phyloP scores from a whole-genome alignment of 306 rosid genomes.

The Citrullus mucosospermus region DNA sequence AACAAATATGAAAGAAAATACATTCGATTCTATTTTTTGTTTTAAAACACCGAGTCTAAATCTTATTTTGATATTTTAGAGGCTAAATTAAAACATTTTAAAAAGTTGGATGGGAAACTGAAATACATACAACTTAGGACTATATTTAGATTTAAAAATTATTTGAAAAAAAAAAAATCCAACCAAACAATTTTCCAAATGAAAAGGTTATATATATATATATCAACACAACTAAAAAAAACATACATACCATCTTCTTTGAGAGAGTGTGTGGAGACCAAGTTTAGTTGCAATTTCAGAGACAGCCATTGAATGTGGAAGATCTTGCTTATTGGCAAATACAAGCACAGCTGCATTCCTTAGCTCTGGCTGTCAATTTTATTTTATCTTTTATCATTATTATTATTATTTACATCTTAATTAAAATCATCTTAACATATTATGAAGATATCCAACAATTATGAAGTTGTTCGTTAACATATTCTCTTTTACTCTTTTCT shows the following conservation, averaged over 20 bases:
- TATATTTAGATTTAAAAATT: too few relatives aligned
- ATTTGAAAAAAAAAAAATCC: too few relatives aligned
- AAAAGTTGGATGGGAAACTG: not conserved
- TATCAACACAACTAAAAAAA: not conserved
- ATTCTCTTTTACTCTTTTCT: too few relatives aligned
- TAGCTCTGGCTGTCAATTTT: constrained; percentile 5
- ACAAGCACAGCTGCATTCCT: constrained; percentile 23
- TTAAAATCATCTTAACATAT: not conserved
- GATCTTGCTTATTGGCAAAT: constrained; percentile 40
- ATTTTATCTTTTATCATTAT: too few relatives aligned
- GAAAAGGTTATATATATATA: not conserved
- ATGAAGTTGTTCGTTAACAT: too few relatives aligned
- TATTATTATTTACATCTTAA: not conserved
- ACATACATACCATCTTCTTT: constrained; percentile 17
- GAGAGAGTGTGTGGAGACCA: constrained; percentile 24
- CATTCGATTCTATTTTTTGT: not conserved
- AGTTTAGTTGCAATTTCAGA: constrained; percentile 30
- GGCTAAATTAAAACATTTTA: not conserved
- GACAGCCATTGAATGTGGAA: constrained; percentile 25
- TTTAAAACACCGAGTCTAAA: not conserved
- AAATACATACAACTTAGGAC: too few relatives aligned
- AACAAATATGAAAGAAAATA: not conserved
- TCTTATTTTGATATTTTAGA: not conserved
- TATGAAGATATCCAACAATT: too few relatives aligned
- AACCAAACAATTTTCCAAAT: not conserved